Conservation (phyloP, 2,329 filamentous ascomycete species). For the Atkinsonella texensis region DNA sequence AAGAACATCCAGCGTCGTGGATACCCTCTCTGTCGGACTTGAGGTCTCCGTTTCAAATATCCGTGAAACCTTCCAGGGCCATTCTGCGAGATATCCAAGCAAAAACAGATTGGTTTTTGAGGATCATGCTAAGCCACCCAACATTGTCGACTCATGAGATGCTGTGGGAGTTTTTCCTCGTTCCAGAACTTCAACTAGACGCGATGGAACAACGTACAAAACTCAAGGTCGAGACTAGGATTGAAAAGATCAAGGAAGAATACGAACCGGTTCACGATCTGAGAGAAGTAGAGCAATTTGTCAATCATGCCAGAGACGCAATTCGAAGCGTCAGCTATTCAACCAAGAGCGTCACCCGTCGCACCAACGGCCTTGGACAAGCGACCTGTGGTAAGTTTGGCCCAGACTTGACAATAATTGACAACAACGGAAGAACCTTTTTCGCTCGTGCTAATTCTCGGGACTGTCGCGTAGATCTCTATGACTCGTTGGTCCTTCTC, state of each 20-base stretch:
- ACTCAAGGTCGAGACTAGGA: conserved; percentile 71
- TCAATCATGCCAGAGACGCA: conserved; percentile 81
- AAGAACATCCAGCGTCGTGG: conserved; percentile 94
- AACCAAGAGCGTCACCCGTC: conserved; percentile 69
- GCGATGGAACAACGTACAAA: conserved; percentile 83
- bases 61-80: conserved; percentile 79
- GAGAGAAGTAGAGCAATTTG: conserved; percentile 83
- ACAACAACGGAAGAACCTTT: neutral
- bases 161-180: conserved; percentile 96
- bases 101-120: conserved; percentile 76
- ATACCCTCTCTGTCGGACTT: conserved; percentile 67
- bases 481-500: conserved; percentile 49
- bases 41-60: conserved; percentile 83
- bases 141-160: conserved; percentile 95
- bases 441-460: neutral
- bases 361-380: conserved; percentile 62
- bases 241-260: conserved; percentile 81
- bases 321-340: conserved; percentile 75
- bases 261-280: conserved; percentile 74
- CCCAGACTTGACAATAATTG: neutral
- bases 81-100: conserved; percentile 80
- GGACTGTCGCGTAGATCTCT: conserved; percentile 40
- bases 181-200: conserved; percentile 81
- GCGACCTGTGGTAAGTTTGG: conserved; percentile 41
- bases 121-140: conserved; percentile 73